phyloP scores from a whole-genome alignment of 2,329 filamentous ascomycete genomes.

The Calonectria honghensis region DNA sequence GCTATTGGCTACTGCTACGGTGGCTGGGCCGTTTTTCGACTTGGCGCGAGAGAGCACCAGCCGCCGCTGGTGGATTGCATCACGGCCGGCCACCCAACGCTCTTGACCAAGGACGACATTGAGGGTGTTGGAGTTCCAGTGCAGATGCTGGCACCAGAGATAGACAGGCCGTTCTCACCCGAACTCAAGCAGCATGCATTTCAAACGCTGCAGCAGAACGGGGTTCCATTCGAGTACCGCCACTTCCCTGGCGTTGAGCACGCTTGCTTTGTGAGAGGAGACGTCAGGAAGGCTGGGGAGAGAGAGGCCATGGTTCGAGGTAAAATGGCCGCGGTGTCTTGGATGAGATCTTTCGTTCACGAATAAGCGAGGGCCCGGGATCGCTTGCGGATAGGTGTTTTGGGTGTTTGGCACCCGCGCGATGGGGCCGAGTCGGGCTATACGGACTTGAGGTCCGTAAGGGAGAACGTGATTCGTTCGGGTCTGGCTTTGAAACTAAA shows the following conservation, averaged over 20 bases:
- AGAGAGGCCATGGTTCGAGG: conserved; percentile 64
- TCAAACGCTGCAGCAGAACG: conserved; percentile 58
- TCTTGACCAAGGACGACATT: conserved; percentile 67
- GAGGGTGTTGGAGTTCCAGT: conserved; percentile 66
- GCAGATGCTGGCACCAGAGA: conserved; percentile 71
- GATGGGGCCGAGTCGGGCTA: background rate
- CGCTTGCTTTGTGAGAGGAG: conserved; percentile 63
- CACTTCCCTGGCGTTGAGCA: conserved; percentile 68
- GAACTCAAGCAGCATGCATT: conserved; percentile 66
- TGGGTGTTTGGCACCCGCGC: background rate
- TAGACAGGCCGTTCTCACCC: conserved; percentile 62
- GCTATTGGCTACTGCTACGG: conserved; percentile 71
- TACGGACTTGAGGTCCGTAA: background rate
- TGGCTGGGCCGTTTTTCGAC: conserved; percentile 69
- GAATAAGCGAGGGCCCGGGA: background rate
- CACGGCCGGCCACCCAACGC: conserved; percentile 65
- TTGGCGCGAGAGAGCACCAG: conserved; percentile 62
- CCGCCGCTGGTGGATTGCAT: conserved; percentile 66
- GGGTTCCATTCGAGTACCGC: conserved; percentile 65
- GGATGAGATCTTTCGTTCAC: conserved; percentile 57
- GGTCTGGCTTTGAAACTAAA: background rate
- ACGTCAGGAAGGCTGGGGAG: conserved; percentile 60
- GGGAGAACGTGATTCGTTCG: background rate
- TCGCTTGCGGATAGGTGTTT: background rate
- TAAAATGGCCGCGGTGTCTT: conserved; percentile 65